Percentiles rank a stretch among this genome's conserved stretches.
These are phyloP conservation scores for Alternaria longipes DNA, from an alignment of 2,329 filamentous ascomycete species.

Conservation along the genomic window DNA sequence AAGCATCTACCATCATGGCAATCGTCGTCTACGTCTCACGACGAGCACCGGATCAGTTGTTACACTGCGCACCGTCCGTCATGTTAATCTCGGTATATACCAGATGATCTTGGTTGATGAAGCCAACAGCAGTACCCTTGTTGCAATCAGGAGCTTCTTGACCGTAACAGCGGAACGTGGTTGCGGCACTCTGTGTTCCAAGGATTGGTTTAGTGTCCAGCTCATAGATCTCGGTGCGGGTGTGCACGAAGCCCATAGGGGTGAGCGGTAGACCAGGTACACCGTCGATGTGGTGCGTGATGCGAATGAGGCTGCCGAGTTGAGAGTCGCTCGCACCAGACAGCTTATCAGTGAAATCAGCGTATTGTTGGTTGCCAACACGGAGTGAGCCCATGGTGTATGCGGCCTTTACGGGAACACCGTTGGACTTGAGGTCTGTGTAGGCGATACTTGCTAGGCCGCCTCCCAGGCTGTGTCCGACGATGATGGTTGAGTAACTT, in stretches of 20 bases:
- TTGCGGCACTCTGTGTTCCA: constrained; percentile 15
- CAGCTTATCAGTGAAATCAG: constrained; percentile 57
- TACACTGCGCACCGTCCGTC: constrained; percentile 11
- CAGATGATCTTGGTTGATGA: constrained; percentile 24
- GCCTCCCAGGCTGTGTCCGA: constrained; percentile 74
- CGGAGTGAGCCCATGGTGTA: constrained; percentile 65
- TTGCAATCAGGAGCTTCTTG: constrained; percentile 29
- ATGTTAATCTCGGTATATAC: constrained; percentile 24
- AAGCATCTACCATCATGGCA: neutral
- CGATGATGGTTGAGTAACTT: constrained; percentile 61
- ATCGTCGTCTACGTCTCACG: neutral
- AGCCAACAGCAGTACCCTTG: constrained; percentile 8
- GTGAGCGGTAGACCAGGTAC: constrained; percentile 71
- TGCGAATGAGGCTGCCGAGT: constrained; percentile 65
- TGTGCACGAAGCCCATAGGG: constrained; percentile 69
- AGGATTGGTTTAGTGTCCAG: neutral
- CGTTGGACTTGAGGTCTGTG: constrained; percentile 21
- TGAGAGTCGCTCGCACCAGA: constrained; percentile 53
- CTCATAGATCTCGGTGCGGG: constrained; percentile 70
- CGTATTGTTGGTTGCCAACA: constrained; percentile 66
- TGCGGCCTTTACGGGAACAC: constrained; percentile 11
- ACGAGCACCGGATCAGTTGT: neutral
- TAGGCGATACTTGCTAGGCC: constrained; percentile 67
- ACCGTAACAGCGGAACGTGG: constrained; percentile 26
- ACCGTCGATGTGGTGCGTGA: constrained; percentile 73